Conservation (phyloP, 345 rosid genomes). For the sweet orange (Citrus sinensis) region DVS_A1.0 CM039163.1:42099001-42099500, state of each 20-base stretch:
- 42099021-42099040: neutral
- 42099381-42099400: constrained; percentile 15
- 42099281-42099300: constrained; percentile 99
- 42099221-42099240: constrained; percentile 96
- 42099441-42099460: constrained; percentile 99
- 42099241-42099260: constrained; percentile 98
- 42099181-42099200: constrained; percentile 50
- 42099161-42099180: constrained; percentile 8
- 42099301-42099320: constrained; percentile 40
- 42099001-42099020: neutral
- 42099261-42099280: constrained; percentile 95
- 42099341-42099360: constrained; percentile 14
- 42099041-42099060: neutral
- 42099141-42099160: neutral
- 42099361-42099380: constrained; percentile 11
- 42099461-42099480: constrained; percentile 49
- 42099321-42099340: constrained; percentile 18
- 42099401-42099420: constrained; percentile 99
- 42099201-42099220: constrained; percentile 93
- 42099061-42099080: neutral
- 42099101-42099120: neutral
- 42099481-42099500: constrained; percentile 15
- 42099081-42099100: neutral
- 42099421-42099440: constrained; percentile 98
- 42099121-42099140: neutral